Conservation (phyloP, 768 basidiomycete species). For the Gymnopilus junonius region DNA sequence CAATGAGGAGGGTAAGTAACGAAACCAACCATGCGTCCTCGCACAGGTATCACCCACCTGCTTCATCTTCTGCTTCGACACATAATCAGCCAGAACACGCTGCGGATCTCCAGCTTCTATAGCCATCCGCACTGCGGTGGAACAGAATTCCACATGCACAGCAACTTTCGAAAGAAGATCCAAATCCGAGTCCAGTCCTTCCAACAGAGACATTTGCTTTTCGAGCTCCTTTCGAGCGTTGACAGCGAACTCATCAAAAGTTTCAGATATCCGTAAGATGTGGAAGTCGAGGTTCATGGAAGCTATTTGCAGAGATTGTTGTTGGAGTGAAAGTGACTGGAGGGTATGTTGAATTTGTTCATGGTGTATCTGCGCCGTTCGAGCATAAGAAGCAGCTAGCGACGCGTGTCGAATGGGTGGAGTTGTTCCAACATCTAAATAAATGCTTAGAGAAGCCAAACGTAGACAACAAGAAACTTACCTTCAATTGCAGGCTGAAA, state of each 20-base stretch:
- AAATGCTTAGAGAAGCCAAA: slow-evolving; percentile 4
- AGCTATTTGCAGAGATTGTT: slow-evolving; percentile 75
- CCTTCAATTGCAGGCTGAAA: slow-evolving; percentile 78
- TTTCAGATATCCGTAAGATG: slow-evolving; percentile 70
- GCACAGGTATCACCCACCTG: slow-evolving; percentile 76
- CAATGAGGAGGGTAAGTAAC: neutral
- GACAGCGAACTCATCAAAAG: slow-evolving; percentile 63
- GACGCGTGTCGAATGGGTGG: slow-evolving; percentile 75
- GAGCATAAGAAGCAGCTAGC: slow-evolving; percentile 68
- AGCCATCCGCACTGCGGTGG: slow-evolving; percentile 63
- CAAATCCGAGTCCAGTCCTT: slow-evolving; percentile 71
- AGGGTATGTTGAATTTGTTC: slow-evolving; percentile 60
- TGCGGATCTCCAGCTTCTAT: slow-evolving; percentile 73
- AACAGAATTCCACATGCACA: slow-evolving; percentile 80
- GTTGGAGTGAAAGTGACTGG: slow-evolving; percentile 63
- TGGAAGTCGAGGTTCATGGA: slow-evolving; percentile 72
- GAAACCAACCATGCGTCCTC: slow-evolving; percentile 64
- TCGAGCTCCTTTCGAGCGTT: slow-evolving; percentile 68
- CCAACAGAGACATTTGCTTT: slow-evolving; percentile 65
- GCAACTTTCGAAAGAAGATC: slow-evolving; percentile 68
- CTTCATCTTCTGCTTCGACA: slow-evolving; percentile 77
- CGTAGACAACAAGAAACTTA: slow-evolving; percentile 29
- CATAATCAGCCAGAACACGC: slow-evolving; percentile 80
- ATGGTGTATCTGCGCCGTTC: slow-evolving; percentile 64
- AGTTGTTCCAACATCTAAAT: slow-evolving; percentile 61